Percentiles rank a stretch among this genome's conserved stretches.
phyloP scores from a whole-genome alignment of 1,284 basidiomycete species.

The Peniophora sp. region DNA sequence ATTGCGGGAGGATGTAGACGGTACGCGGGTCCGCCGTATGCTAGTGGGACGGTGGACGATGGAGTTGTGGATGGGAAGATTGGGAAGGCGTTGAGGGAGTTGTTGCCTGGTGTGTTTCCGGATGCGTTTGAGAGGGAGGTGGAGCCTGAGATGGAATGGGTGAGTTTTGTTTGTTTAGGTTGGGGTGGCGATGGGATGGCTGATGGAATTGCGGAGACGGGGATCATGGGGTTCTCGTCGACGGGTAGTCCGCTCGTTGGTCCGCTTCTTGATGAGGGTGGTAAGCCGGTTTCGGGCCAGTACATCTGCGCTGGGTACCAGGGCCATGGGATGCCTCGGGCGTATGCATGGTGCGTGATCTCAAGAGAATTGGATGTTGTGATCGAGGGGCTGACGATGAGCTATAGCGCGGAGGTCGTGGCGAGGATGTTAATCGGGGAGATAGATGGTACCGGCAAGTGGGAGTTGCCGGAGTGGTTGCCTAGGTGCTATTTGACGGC shows the following conservation, averaged over 20 bases:
- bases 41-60: slow-evolving; percentile 58
- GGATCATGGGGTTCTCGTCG: slow-evolving; percentile 75
- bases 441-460: slow-evolving; percentile 30
- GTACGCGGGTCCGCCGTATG: slow-evolving; percentile 31
- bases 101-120: slow-evolving; percentile 55
- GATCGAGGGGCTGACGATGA: neutral
- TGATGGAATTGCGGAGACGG: slow-evolving; percentile 44
- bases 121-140: slow-evolving; percentile 34
- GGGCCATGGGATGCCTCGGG: slow-evolving; percentile 78
- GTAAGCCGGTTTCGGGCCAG: slow-evolving; percentile 37
- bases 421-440: slow-evolving; percentile 58
- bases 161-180: slow-evolving; percentile 18
- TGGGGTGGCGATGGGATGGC: neutral
- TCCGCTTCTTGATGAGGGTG: slow-evolving; percentile 35
- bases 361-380: neutral
- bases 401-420: slow-evolving; percentile 54
- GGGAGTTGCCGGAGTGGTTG: slow-evolving; percentile 53
- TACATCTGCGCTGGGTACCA: slow-evolving; percentile 73
- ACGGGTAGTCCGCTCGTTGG: slow-evolving; percentile 67
- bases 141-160: slow-evolving; percentile 72
- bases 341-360: slow-evolving; percentile 54
- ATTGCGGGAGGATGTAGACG: slow-evolving; percentile 71
- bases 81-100: slow-evolving; percentile 41
- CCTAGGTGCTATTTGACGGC: slow-evolving; percentile 54
- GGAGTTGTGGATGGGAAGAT: slow-evolving; percentile 39